These are phyloP conservation scores for Agapanthus africanus DNA, from an alignment of 106 monocot species.

Conservation along the genomic window DNA sequence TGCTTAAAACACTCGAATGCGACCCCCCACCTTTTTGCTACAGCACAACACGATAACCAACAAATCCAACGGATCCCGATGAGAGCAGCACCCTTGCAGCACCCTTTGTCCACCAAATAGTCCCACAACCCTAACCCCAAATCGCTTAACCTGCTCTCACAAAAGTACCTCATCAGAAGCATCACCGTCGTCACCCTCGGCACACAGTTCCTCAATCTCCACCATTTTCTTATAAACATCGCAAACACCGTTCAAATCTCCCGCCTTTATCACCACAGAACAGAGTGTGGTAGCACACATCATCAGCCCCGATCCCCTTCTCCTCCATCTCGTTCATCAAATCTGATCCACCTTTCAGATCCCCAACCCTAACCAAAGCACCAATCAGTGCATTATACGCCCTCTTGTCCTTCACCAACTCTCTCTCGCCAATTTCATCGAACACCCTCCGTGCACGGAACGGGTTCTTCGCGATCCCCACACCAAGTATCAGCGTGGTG, in stretches of 20 bases:
- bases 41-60: slow-evolving; percentile 63
- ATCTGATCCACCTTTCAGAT: slow-evolving; percentile 28
- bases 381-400: slow-evolving; percentile 77
- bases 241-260: slow-evolving; percentile 27
- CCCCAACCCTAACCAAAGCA: slow-evolving; percentile 32
- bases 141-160: slow-evolving; percentile 42
- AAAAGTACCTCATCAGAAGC: slow-evolving; percentile 82
- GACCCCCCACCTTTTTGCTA: slow-evolving; percentile 35
- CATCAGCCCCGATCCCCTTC: slow-evolving; percentile 43
- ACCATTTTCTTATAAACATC: slow-evolving; percentile 55
- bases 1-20: slow-evolving; percentile 64
- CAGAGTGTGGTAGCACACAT: slow-evolving; percentile 69
- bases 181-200: slow-evolving; percentile 68
- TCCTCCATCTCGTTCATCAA: slow-evolving; percentile 62
- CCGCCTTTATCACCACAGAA: slow-evolving; percentile 45
- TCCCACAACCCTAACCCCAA: slow-evolving; percentile 67
- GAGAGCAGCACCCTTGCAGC: too few relatives aligned
- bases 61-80: slow-evolving; percentile 70
- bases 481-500: slow-evolving; percentile 72
- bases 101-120: slow-evolving; percentile 64
- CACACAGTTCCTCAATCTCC: slow-evolving; percentile 37
- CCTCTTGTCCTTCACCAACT: slow-evolving; percentile 38
- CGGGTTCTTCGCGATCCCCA: slow-evolving; percentile 46
- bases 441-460: slow-evolving; percentile 48
- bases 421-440: slow-evolving; percentile 51